Conservation (phyloP, 345 rosid genomes). For the Orychophragmus violaceus region DNA sequence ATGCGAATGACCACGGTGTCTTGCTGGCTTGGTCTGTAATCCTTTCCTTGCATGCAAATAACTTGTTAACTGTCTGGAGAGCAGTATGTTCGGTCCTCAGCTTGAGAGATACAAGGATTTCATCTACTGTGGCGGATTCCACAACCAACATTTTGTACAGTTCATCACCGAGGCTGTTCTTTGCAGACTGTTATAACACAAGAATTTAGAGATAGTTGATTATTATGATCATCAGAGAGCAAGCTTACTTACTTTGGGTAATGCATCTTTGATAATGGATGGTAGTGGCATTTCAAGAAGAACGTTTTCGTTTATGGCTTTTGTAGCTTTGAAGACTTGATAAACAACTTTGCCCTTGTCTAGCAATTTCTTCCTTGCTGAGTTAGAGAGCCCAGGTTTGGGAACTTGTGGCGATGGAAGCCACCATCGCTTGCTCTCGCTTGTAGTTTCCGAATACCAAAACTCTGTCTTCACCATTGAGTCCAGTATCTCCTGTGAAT, state of each 20-base stretch:
- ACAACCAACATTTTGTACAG: conserved; percentile 51
- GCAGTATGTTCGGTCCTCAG: conserved; percentile 61
- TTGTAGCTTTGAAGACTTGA: conserved; percentile 95
- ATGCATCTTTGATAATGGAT: conserved; percentile 55
- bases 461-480: conserved; percentile 83
- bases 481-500: conserved; percentile 68
- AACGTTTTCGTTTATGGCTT: conserved; percentile 69
- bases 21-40: conserved; percentile 39
- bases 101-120: conserved; percentile 46
- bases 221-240: background rate
- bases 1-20: conserved; percentile 70
- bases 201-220: background rate
- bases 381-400: conserved; percentile 62
- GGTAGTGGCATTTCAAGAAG: conserved; percentile 91
- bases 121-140: conserved; percentile 43
- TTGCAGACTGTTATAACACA: conserved; percentile 61
- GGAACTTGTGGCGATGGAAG: conserved; percentile 93
- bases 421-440: conserved; percentile 93
- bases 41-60: conserved; percentile 72
- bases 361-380: conserved; percentile 57
- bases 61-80: conserved; percentile 56
- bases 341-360: conserved; percentile 53
- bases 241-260: conserved; percentile 66
- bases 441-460: conserved; percentile 77
- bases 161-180: conserved; percentile 73